Base-by-base conservation (phyloP, 2,329 filamentous ascomycete species). In the Fusarium nelsonii region DNA sequence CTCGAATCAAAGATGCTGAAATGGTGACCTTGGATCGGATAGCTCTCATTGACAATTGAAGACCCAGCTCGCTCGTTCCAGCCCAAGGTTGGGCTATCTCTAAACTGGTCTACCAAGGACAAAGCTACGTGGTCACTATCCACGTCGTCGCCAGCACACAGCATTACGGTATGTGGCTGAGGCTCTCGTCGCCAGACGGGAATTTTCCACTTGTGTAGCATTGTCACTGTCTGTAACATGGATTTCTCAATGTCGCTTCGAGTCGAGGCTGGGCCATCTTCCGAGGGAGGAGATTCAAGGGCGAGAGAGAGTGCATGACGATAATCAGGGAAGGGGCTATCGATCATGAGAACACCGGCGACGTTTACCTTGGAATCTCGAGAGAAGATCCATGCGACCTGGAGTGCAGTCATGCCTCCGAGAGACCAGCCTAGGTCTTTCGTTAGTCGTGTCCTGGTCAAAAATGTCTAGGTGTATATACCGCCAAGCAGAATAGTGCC, bases 401-500 rank as follows among this genome's bases (percentile, higher is more conserved):
- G 49, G 3, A 52, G 49, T 41, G 49, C 36, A 41, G 36, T 52
- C 49, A 52, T 52, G 26, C 49, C 49, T 41, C 49, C 49, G 10
- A 52, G 49, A 41, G 49, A 52, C 49, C 49, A 52, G 36, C 49
- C 49, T 52, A 41, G 28, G 23, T 52, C 8, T 52, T 52, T 41
- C 8, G 26, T 52, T 33, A 52, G 49, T 23, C 14, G 15, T 23
- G 36, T 41, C n/a, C 26, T 52, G 28, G 28, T 41, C n/a, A 23
- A 52, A 41, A 36, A 9, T 18, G 9, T 52, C 49, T 33, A 40
- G n/a, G n/a, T 51, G 36, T 52, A 33, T 41, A 32, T 52, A 52
- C 49, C 49, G 14, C 49, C 49, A 23, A 52, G 49, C 36, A 52
- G 36, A 41, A 52, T 52, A 52, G 49, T 52, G 28, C 49, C 49